phyloP scores from a whole-genome alignment of 2,329 filamentous ascomycete genomes.

The Rugonectria rugulosa region DNA sequence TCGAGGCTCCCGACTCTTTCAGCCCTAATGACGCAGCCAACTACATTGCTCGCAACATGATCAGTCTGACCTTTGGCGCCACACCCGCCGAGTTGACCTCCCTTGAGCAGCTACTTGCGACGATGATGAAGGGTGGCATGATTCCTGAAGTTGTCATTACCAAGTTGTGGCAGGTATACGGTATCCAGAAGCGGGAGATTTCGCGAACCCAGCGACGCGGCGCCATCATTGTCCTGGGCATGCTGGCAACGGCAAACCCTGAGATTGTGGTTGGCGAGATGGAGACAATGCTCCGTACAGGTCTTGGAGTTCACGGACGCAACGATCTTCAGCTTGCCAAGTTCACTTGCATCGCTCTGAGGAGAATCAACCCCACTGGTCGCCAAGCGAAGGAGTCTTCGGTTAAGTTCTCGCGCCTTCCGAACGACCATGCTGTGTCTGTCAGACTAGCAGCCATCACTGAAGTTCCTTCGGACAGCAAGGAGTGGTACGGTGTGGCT shows the following conservation, averaged over 20 bases:
- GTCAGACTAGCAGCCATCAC: conserved; percentile 82
- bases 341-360: conserved; percentile 92
- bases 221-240: conserved; percentile 94
- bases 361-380: conserved; percentile 86
- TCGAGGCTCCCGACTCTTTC: conserved; percentile 91
- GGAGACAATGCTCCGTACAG: conserved; percentile 91
- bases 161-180: conserved; percentile 98
- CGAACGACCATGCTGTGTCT: conserved; percentile 92
- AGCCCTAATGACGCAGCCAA: conserved; percentile 89
- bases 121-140: conserved; percentile 95
- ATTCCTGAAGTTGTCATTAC: conserved; percentile 85
- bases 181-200: conserved; percentile 91
- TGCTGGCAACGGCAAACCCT: conserved; percentile 91
- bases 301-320: conserved; percentile 81
- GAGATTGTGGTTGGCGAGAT: conserved; percentile 95
- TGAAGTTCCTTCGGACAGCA: conserved; percentile 85
- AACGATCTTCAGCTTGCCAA: conserved; percentile 89
- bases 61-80: conserved; percentile 94
- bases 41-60: conserved; percentile 98
- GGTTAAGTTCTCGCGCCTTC: conserved; percentile 76
- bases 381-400: conserved; percentile 79
- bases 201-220: conserved; percentile 90
- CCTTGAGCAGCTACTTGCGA: conserved; percentile 90
- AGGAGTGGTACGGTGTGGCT: conserved; percentile 95
- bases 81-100: conserved; percentile 95